Conservation (phyloP, 2,329 filamentous ascomycete species). For the Cladosporium cucumerinum region DNA sequence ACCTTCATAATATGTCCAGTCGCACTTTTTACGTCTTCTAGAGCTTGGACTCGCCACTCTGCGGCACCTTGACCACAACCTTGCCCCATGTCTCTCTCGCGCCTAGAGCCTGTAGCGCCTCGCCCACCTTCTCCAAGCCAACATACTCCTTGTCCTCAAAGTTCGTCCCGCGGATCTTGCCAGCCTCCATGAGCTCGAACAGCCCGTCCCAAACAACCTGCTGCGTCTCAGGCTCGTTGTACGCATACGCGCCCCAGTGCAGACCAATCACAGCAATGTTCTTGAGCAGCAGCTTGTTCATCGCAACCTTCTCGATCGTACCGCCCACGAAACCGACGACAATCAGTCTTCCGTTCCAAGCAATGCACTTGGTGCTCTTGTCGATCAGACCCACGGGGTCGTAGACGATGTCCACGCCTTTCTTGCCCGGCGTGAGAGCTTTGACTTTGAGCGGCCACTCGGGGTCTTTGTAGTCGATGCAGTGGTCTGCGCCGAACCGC, state of each 20-base stretch:
- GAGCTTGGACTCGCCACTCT: slow-evolving; percentile 37
- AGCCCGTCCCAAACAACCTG: slow-evolving; percentile 77
- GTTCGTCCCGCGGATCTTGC: slow-evolving; percentile 77
- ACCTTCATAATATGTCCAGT: not conserved
- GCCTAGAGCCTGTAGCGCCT: slow-evolving; percentile 73
- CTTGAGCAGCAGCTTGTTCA: slow-evolving; percentile 90
- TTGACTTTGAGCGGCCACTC: slow-evolving; percentile 67
- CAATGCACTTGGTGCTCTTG: slow-evolving; percentile 81
- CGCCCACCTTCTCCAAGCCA: slow-evolving; percentile 74
- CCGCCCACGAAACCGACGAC: slow-evolving; percentile 88
- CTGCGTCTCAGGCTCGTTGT: slow-evolving; percentile 68
- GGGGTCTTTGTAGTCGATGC: slow-evolving; percentile 68
- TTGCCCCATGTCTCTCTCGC: slow-evolving; percentile 90
- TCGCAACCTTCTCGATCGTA: slow-evolving; percentile 82
- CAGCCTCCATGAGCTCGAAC: slow-evolving; percentile 69
- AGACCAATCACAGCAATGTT: slow-evolving; percentile 87
- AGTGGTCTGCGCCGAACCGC: slow-evolving; percentile 79
- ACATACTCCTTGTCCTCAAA: slow-evolving; percentile 80
- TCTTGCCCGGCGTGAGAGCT: slow-evolving; percentile 68
- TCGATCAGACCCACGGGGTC: slow-evolving; percentile 91
- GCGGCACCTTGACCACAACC: slow-evolving; percentile 82
- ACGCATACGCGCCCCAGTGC: slow-evolving; percentile 84
- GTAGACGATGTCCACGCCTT: slow-evolving; percentile 87
- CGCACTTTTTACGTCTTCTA: not conserved
- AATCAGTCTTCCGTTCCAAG: slow-evolving; percentile 86